These are phyloP conservation scores for Pichia sp. DNA, from an alignment of 1,139 yeast species.

Conservation along the genomic window DNA sequence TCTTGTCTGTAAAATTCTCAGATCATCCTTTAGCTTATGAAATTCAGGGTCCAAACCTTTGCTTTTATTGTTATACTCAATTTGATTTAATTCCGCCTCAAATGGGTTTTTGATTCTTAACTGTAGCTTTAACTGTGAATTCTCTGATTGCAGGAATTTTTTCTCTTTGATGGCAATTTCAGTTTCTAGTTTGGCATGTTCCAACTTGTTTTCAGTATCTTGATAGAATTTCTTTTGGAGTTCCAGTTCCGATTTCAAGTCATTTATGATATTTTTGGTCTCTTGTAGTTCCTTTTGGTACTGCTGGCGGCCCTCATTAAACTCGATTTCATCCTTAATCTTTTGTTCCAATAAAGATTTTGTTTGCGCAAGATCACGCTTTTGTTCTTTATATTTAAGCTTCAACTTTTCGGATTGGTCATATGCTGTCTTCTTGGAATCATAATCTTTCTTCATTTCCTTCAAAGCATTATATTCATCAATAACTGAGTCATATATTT, in stretches of 20 bases:
- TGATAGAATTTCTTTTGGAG: conserved; percentile 19
- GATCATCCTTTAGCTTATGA: conserved; percentile 39
- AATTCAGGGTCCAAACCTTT: conserved; percentile 9
- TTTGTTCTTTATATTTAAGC: conserved; percentile 27
- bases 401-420: conserved; percentile 19
- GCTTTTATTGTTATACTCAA: conserved; percentile 1
- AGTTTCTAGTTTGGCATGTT: conserved; percentile 31
- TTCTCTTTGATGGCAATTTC: conserved; percentile 29
- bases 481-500: background rate
- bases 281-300: conserved; percentile 28
- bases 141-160: conserved; percentile 23
- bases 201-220: conserved; percentile 15
- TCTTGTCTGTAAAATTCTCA: conserved; percentile 47
- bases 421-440: conserved; percentile 15
- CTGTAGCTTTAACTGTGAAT: conserved; percentile 25
- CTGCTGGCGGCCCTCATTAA: conserved; percentile 32
- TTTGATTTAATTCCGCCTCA: conserved; percentile 9
- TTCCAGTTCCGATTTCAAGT: conserved; percentile 21
- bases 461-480: conserved; percentile 1
- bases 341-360: conserved; percentile 29
- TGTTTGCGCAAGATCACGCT: conserved; percentile 32
- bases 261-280: conserved; percentile 20
- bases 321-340: conserved; percentile 32
- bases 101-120: conserved; percentile 32
- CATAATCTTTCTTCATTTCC: conserved; percentile 8